These are phyloP conservation scores for Aquilaria yunnanensis DNA, from an alignment of 345 rosid genomes.

Conservation along the genomic window DNA sequence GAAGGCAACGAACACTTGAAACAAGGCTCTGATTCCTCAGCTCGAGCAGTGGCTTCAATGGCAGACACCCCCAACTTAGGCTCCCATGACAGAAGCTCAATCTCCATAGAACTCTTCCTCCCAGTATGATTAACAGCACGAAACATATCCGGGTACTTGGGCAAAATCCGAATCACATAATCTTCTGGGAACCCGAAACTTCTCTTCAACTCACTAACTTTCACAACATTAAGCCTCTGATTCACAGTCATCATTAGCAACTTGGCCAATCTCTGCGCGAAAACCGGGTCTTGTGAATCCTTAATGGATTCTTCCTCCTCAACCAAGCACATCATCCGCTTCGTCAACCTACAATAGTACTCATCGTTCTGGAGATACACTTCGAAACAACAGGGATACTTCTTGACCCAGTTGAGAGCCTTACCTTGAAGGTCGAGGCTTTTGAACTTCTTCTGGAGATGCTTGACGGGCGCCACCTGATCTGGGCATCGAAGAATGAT, in stretches of 20 bases:
- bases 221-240: constrained; percentile 65
- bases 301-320: constrained; percentile 77
- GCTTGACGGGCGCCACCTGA: constrained; percentile 45
- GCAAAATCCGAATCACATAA: constrained; percentile 64
- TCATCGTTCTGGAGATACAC: constrained; percentile 56
- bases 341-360: constrained; percentile 58
- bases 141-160: constrained; percentile 56
- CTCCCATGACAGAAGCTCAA: constrained; percentile 73
- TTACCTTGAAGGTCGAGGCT: constrained; percentile 94
- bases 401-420: constrained; percentile 86
- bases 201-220: constrained; percentile 64
- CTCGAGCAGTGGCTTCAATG: constrained; percentile 51
- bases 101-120: constrained; percentile 91
- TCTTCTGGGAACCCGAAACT: constrained; percentile 86
- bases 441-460: constrained; percentile 87
- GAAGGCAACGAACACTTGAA: constrained; percentile 65
- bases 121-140: constrained; percentile 58
- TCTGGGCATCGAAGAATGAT: constrained; percentile 68
- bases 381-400: constrained; percentile 88
- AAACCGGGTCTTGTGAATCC: constrained; percentile 56
- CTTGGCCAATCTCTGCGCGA: constrained; percentile 53
- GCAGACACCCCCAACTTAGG: constrained; percentile 66
- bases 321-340: constrained; percentile 62
- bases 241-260: constrained; percentile 80
- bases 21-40: constrained; percentile 46